Base-by-base conservation (phyloP, 495 filamentous ascomycete genomes). In the Penicillium cinerascens region DNA sequence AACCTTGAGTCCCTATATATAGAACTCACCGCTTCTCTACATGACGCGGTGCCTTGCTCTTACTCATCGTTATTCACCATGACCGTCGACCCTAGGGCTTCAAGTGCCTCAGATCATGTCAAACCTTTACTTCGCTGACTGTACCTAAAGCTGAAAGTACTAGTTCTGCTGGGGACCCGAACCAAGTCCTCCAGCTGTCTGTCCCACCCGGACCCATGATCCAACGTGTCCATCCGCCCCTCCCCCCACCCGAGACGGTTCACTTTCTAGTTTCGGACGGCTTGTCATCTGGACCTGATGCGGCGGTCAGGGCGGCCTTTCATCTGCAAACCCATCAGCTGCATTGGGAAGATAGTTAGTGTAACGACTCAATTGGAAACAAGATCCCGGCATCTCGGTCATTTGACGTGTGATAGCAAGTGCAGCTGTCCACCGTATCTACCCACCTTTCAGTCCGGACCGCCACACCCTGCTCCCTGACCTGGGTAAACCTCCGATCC, bases 401-500 rank as follows among this genome's bases (percentile, higher is more conserved):
- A 57, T 36, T 49, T 57, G 55, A 53, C 39, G 33, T 17, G 37
- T 36, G 33, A 36, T 36, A 36, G 33, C 33, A 39, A n/a, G 21
- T 13, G 40, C 37, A 27, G 51, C n/a, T n/a, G n/a, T 18, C 33
- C 16, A 37, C n/a, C 5, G 21, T n/a, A n/a, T n/a, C n/a, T n/a
- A n/a, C n/a, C n/a, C n/a, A n/a, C n/a, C 49, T 62, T 62, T 57
- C 52, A 44, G 62, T 62, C 48, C 16, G n/a, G 44, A 62, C 61
- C 41, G 45, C 25, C 42, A 42, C 42, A 36, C 23, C 38, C 52
- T 41, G 35, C 26, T 17, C 37, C 54, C 39, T 33, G 36, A 38
- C 49, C 54, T n/a, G n/a, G n/a, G 44, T 58, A 59, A 65, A 57
- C 59, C 62, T 65, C 62, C 62, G 62, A 49, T 59, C 47, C 53